Conservation (phyloP, 106 monocot species). For the Hemerocallis citrina region DNA sequence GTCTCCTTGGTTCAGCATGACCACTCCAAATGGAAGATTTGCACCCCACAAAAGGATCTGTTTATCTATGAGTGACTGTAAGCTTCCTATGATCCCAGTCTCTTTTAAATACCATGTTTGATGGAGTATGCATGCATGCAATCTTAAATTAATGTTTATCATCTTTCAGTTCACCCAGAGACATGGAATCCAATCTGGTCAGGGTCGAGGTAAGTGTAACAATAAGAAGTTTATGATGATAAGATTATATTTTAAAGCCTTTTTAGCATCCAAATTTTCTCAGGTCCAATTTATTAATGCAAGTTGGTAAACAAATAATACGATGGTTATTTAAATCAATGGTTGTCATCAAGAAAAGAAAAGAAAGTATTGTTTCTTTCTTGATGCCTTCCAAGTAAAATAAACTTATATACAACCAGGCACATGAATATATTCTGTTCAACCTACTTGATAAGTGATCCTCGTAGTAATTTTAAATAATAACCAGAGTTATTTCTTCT, state of each 20-base stretch:
- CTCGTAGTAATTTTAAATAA: background rate
- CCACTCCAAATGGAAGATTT: slow-evolving; percentile 94
- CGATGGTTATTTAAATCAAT: background rate
- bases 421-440: background rate
- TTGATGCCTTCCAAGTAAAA: background rate
- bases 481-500: background rate
- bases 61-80: slow-evolving; percentile 77
- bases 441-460: no score
- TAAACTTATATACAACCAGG: background rate
- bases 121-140: background rate
- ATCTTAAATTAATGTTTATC: slow-evolving; percentile 13
- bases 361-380: background rate
- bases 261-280: background rate
- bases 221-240: background rate
- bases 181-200: slow-evolving; percentile 99
- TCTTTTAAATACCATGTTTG: background rate
- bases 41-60: slow-evolving; percentile 86
- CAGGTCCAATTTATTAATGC: background rate
- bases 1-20: slow-evolving; percentile 61
- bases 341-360: background rate
- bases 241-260: background rate
- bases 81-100: slow-evolving; percentile 17
- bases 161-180: slow-evolving; percentile 93
- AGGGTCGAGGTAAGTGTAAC: slow-evolving; percentile 71
- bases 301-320: background rate